Evolutionary conservation across 805 yeast genomes (phyloP).

Genomic region (Lipomyces yamadae): DNA sequence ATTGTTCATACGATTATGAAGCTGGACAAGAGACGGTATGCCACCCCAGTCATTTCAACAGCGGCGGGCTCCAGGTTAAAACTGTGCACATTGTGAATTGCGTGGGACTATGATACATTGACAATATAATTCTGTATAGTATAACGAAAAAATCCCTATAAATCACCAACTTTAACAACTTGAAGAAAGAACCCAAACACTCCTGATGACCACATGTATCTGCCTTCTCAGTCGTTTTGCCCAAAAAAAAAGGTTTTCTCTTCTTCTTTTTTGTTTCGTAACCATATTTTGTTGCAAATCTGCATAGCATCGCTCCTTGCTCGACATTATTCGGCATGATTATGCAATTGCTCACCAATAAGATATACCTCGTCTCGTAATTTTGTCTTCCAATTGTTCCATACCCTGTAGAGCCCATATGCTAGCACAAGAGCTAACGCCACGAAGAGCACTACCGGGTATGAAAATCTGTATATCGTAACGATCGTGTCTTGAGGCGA

Average conservation of each 20-base stretch:
- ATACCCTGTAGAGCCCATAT: slow-evolving; percentile 13
- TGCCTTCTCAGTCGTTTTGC: neutral
- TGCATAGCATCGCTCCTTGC: neutral
- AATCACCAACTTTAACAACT: neutral
- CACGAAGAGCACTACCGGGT: slow-evolving; percentile 23
- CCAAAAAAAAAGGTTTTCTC: neutral
- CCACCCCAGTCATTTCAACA: too few species aligned
- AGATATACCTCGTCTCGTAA: slow-evolving; percentile 46
- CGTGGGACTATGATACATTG: neutral
- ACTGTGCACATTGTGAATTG: neutral
- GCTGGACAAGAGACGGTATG: too few species aligned
- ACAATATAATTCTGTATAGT: neutral
- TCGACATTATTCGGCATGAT: slow-evolving; percentile 34
- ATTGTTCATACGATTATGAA: too few species aligned
- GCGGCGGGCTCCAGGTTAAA: neutral
- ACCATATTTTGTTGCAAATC: neutral
- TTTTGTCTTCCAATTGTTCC: slow-evolving; percentile 33
- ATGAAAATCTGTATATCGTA: slow-evolving; percentile 20
- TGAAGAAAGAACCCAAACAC: neutral
- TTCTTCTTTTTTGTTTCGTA: too few species aligned
- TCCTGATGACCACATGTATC: slow-evolving; percentile 2
- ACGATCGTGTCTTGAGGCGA: slow-evolving; percentile 23
- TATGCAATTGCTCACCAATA: slow-evolving; percentile 46
- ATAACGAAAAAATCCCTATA: slow-evolving; percentile 1
- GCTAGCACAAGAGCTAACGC: slow-evolving; percentile 1